These are phyloP conservation scores for Cyclostephanos invisitatus DNA, from an alignment of 108 stramenopile genomes.

Conservation along the genomic window DNA sequence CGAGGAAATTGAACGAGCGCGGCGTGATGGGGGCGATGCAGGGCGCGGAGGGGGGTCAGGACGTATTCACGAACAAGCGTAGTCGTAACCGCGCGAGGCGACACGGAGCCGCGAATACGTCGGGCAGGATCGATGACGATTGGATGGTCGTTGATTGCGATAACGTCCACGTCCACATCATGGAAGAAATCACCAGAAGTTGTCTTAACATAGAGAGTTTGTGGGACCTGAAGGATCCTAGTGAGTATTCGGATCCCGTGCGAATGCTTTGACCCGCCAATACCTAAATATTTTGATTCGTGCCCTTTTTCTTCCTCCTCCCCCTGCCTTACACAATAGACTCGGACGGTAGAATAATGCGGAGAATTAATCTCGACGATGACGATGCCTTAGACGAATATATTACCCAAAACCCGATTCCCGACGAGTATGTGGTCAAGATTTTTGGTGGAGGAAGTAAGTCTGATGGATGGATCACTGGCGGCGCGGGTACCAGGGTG, in stretches of 20 bases:
- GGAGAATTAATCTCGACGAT: slow-evolving; percentile 47
- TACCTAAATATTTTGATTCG: background rate
- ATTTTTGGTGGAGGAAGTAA: slow-evolving; percentile 13
- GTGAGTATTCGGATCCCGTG: slow-evolving; percentile 3
- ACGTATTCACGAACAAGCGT: slow-evolving; percentile 43
- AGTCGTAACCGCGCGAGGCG: slow-evolving; percentile 35
- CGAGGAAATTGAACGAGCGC: slow-evolving; percentile 60
- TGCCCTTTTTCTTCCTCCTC: background rate
- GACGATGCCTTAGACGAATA: slow-evolving; percentile 81
- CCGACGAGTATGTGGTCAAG: slow-evolving; percentile 49
- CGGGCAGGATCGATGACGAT: slow-evolving; percentile 43
- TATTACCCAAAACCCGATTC: slow-evolving; percentile 69
- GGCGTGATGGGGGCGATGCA: slow-evolving; percentile 65
- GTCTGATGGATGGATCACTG: slow-evolving; percentile 25
- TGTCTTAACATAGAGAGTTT: slow-evolving; percentile 69
- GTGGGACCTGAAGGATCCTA: slow-evolving; percentile 58
- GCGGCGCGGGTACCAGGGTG: slow-evolving; percentile 30
- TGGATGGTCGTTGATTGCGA: slow-evolving; percentile 85
- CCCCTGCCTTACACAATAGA: background rate
- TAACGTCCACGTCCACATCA: slow-evolving; percentile 80
- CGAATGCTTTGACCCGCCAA: background rate
- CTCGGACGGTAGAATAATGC: slow-evolving; percentile 54
- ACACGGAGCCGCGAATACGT: slow-evolving; percentile 25
- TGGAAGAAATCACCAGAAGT: slow-evolving; percentile 55
- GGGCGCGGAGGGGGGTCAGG: slow-evolving; percentile 57